These are phyloP conservation scores for Escallonia rubra DNA, from an alignment of 129 eudicot genomes.

Conservation along the genomic window DNA sequence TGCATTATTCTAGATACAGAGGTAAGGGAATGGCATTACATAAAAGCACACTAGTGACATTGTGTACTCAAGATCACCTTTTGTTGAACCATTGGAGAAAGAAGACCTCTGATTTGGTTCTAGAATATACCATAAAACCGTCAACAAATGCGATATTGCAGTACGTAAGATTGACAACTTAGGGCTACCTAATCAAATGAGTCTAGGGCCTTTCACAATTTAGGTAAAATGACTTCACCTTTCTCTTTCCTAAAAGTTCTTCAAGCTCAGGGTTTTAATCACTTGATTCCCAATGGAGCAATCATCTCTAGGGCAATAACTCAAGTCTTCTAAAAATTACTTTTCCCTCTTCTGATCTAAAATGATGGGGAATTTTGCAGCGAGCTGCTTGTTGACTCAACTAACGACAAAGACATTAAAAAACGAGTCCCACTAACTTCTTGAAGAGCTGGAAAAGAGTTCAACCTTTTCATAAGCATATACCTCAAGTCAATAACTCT, in stretches of 20 bases:
- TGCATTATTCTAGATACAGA: background rate
- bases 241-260: too few species aligned
- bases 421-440: too few species aligned
- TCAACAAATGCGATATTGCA: background rate
- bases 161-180: background rate
- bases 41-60: background rate
- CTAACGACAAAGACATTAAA: too few species aligned
- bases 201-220: background rate
- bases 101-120: background rate
- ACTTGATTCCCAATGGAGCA: too few species aligned
- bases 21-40: background rate
- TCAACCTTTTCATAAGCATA: too few species aligned
- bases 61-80: background rate
- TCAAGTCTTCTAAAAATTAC: too few species aligned
- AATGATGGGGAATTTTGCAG: background rate
- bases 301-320: too few species aligned
- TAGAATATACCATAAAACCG: background rate
- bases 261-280: too few species aligned
- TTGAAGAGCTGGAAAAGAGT: too few species aligned
- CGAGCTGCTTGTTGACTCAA: too few species aligned
- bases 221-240: too few species aligned
- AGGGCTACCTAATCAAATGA: slow-evolving; percentile 2
- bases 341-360: background rate
- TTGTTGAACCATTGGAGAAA: background rate
- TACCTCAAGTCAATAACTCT: too few species aligned